Evolutionary conservation across 2,329 filamentous ascomycete species (phyloP).

Genomic region (Diaporthe batatas): DNA sequence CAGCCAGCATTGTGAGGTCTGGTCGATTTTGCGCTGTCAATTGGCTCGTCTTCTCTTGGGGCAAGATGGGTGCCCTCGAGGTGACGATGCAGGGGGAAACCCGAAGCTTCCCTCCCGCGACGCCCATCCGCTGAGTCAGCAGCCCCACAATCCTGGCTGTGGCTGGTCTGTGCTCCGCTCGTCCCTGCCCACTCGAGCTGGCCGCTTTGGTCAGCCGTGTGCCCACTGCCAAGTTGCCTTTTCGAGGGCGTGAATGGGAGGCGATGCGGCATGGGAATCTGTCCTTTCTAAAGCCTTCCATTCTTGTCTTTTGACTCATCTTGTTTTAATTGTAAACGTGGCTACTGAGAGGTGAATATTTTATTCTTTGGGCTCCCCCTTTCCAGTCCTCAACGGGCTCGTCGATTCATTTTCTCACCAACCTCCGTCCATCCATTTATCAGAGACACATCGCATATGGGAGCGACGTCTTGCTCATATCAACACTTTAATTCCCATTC

Average conservation of each 20-base stretch:
- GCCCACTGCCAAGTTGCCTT: slow-evolving; percentile 20
- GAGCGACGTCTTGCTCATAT: not conserved
- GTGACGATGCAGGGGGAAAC: slow-evolving; percentile 32
- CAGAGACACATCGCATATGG: not conserved
- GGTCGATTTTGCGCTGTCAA: slow-evolving; percentile 35
- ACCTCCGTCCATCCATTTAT: not conserved
- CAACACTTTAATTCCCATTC: not conserved
- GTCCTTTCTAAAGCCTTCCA: slow-evolving; percentile 50
- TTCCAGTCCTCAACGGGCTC: not conserved
- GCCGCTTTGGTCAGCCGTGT: slow-evolving; percentile 30
- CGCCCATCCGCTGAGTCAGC: slow-evolving; percentile 24
- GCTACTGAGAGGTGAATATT: slow-evolving; percentile 4
- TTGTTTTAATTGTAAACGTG: slow-evolving; percentile 36
- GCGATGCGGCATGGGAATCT: slow-evolving; percentile 41
- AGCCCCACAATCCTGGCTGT: slow-evolving; percentile 8
- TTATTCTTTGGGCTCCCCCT: not conserved
- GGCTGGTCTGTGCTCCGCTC: slow-evolving; percentile 19
- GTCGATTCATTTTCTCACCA: not conserved
- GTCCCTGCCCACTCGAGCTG: slow-evolving; percentile 12
- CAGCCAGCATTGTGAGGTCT: slow-evolving; percentile 52
- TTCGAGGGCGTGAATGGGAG: slow-evolving; percentile 10
- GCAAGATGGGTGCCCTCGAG: not conserved
- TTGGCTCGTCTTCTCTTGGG: slow-evolving; percentile 28
- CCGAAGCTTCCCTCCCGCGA: slow-evolving; percentile 27
- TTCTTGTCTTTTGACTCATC: slow-evolving; percentile 47